Conservation (phyloP, 176 grass and related monocot species). For the Saccharum officinarum region DNA sequence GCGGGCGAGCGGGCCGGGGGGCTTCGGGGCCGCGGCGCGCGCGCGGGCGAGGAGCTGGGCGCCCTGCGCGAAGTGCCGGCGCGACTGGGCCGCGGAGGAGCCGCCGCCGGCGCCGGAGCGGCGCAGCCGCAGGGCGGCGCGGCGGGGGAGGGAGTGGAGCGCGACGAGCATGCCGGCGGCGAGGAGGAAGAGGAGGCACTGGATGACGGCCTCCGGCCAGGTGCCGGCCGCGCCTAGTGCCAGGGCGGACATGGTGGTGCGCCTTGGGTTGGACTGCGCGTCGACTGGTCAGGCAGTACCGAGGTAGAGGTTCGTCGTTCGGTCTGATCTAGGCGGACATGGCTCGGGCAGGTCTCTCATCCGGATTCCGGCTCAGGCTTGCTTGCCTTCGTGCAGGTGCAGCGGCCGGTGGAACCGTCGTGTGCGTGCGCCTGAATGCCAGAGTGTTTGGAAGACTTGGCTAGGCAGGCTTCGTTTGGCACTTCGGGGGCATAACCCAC, state of each 20-base stretch:
- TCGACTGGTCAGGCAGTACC: neutral
- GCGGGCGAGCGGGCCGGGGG: constrained; percentile 27
- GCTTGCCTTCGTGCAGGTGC: too few species aligned
- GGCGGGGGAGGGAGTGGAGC: constrained; percentile 70
- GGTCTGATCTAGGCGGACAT: neutral
- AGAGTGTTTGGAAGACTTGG: too few species aligned
- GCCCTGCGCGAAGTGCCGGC: constrained; percentile 72
- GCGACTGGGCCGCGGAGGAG: constrained; percentile 48
- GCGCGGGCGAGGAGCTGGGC: constrained; percentile 78
- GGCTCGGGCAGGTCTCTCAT: too few species aligned
- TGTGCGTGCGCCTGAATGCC: too few species aligned
- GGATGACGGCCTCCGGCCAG: constrained; percentile 56
- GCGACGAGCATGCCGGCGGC: constrained; percentile 56
- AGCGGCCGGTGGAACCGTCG: too few species aligned
- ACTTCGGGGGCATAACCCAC: too few species aligned
- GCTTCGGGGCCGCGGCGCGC: constrained; percentile 27
- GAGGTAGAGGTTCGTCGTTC: neutral
- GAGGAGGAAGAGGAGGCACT: constrained; percentile 65
- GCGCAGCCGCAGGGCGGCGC: constrained; percentile 44
- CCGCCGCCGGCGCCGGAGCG: constrained; percentile 16
- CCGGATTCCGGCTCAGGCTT: too few species aligned
- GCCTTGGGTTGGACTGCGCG: neutral
- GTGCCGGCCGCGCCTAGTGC: constrained; percentile 31
- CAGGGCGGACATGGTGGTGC: constrained; percentile 30
- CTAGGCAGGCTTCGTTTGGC: too few species aligned